Evolutionary conservation across 768 basidiomycete genomes (phyloP).

Genomic region (Coprinopsis sp.): DNA sequence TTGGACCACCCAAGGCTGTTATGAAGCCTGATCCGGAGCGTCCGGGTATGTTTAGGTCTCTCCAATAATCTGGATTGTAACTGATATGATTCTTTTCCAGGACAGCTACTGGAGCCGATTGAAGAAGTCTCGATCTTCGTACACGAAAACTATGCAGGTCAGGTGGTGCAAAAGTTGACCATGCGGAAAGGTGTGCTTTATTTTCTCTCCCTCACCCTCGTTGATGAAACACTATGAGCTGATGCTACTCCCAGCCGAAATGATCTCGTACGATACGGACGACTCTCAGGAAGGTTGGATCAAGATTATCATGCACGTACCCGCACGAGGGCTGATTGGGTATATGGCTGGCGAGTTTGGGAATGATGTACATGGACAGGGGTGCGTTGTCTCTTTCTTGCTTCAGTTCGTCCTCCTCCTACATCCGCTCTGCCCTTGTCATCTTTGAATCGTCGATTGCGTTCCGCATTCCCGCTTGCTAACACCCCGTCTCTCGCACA

Average conservation of each 20-base stretch:
- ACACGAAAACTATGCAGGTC: constrained; percentile 42
- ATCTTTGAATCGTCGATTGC: neutral
- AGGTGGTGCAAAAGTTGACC: constrained; percentile 47
- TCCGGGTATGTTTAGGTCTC: too few species aligned
- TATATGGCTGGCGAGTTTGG: constrained; percentile 51
- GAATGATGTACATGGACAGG: constrained; percentile 48
- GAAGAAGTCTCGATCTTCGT: constrained; percentile 44
- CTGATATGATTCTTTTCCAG: too few species aligned
- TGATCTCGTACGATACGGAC: constrained; percentile 41
- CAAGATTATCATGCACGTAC: constrained; percentile 44
- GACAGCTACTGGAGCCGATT: constrained; percentile 42
- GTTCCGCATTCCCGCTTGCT: too few species aligned
- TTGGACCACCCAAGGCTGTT: constrained; percentile 48
- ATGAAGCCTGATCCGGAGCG: constrained; percentile 38
- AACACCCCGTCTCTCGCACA: too few species aligned
- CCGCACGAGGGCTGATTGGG: constrained; percentile 44
- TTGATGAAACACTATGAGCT: neutral
- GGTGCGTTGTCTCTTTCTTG: constrained; percentile 22
- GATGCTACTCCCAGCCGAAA: constrained; percentile 24
- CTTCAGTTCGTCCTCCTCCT: neutral
- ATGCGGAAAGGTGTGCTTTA: constrained; percentile 35
- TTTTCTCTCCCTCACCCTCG: too few species aligned
- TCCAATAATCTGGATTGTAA: too few species aligned
- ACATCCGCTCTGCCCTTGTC: neutral
- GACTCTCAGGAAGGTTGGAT: constrained; percentile 44